Evolutionary conservation across 352 stramenopile genomes (phyloP), one percentile per base, ranked within the genome.

Genomic region (Pythium periplocum): DNA sequence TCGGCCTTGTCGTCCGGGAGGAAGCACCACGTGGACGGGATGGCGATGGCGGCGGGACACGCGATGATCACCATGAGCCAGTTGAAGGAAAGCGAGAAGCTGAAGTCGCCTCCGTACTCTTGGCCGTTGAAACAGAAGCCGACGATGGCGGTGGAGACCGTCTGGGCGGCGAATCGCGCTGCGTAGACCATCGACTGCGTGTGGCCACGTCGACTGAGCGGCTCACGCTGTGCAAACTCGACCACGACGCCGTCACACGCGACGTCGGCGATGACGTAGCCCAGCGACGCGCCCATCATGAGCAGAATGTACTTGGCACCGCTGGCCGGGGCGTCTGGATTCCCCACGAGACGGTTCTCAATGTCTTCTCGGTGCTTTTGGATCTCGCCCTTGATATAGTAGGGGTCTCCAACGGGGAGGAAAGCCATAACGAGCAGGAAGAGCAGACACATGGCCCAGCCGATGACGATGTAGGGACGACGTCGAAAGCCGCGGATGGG

Each of bases 241-340:
- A 73, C 64, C 10, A 66, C 56, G 44, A 73, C 51, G 2, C 69
- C 69, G 62, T 86, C 74, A 30, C 62, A 64, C n/a, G 73, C 71
- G 1, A 83, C 71, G 55, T 84, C 73, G 9, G 73, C 65, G 52
- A 78, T 75, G 34, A 83, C 71, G 51, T 83, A 83, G 10, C 72
- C 72, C 12, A 79, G n/a, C 35, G 71, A 73, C 1, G 75, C 68
- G 31, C 74, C 32, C 37, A 80, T 70, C 57, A 86, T 69, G 42
- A 69, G 51, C 36, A 72, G 17, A n/a, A 69, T 59, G 55, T 65
- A 75, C 48, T 66, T 61, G 45, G 51, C 55, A 10, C 63, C 64
- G 9, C 44, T 55, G 30, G 33, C 48, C 0, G 49, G 43, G 2
- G 61, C 61, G 45, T 62, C 10, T 30, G 26, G n/a, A 48, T 66